Evolutionary conservation across 192 early-diverging fungal species (phyloP), one percentile per base, ranked within the genome.

Genomic region (Backusella morwellensis): DNA sequence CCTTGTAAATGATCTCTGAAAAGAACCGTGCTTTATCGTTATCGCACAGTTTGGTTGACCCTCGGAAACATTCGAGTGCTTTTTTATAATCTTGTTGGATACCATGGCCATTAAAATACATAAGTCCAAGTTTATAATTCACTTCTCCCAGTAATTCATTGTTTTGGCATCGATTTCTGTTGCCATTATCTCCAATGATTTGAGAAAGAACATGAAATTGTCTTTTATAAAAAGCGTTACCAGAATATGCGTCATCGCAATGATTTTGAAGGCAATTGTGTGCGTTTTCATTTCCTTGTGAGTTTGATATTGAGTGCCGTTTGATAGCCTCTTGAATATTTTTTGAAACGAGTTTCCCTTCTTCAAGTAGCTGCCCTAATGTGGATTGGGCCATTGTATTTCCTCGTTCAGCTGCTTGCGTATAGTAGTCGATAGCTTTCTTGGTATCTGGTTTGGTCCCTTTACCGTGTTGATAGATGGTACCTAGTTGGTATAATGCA

Each of bases 181-280:
- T 19, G 17, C 1, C 4, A n/a, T 6, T n/a, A 19, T 0, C 1
- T 1, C 0, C 0, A 0, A 32, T 2, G 0, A 54, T n/a, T 21
- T 19, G 41, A 4, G 15, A n/a, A 54, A 23, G n/a, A 23, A 54
- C 1, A 21, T 54, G 50, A 1, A 54, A n/a, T 6, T 23, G 6
- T 54, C 17, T 4, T 7, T 8, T 4, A n/a, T 54, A 54, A 2
- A 54, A 21, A 54, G 0, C 0, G 0, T 54, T 5, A 7, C n/a
- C 40, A 7, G 2, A n/a, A 6, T 54, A 54, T n/a, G 5, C 19
- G 0, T 23, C 50, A 5, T 54, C 50, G 1, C 7, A 54, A 23
- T 21, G 0, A 21, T 7, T 54, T 1, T 2, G 0, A 7, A 54
- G 50, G 5, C 6, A 21, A 23, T 21, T 19, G 0, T 23, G 0